Conservation (phyloP, 306 rosid species). For the Cucumis sativus region Cucumber_9930_V3 NC_026659.2:25366001-25366500, state of each 20-base stretch:
- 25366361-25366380: conserved; percentile 18
- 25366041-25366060: background rate
- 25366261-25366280: background rate
- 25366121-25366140: background rate
- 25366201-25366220: background rate
- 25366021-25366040: background rate
- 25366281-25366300: background rate
- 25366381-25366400: conserved; percentile 89
- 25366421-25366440: conserved; percentile 95
- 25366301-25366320: background rate
- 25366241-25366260: background rate
- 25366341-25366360: conserved; percentile 8
- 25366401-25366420: conserved; percentile 95
- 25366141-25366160: background rate
- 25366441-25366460: conserved; percentile 96
- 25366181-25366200: background rate
- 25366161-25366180: background rate
- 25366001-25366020: conserved; percentile 5
- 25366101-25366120: background rate
- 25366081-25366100: background rate
- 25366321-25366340: background rate
- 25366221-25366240: background rate
- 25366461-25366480: conserved; percentile 96
- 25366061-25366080: background rate
- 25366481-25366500: conserved; percentile 98